These are phyloP conservation scores for Avicennia marina DNA, from an alignment of 257 asterid genomes.

Conservation along the genomic window DNA sequence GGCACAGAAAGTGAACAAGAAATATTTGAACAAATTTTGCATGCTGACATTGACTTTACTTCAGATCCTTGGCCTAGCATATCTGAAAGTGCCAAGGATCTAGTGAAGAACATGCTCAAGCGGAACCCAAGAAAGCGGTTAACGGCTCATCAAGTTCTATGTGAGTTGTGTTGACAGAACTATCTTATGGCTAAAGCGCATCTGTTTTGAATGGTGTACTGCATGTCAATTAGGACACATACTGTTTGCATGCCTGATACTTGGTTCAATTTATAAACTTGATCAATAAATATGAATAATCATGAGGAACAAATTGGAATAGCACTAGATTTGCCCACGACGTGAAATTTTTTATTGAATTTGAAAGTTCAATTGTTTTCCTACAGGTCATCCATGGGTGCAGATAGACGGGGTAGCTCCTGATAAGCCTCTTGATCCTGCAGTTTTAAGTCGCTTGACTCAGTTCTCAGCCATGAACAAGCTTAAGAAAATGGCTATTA, in stretches of 20 bases:
- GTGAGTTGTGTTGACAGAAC: conserved; percentile 45
- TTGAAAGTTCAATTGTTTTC: neutral
- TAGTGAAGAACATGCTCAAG: conserved; percentile 52
- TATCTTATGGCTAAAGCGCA: neutral
- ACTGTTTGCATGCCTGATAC: too few species aligned
- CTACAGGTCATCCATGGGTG: conserved; percentile 83
- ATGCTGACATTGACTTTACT: conserved; percentile 50
- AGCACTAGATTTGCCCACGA: too few species aligned
- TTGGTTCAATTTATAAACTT: too few species aligned
- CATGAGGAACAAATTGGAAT: too few species aligned
- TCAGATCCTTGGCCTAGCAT: conserved; percentile 77
- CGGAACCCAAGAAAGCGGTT: conserved; percentile 48
- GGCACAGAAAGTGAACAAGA: conserved; percentile 62
- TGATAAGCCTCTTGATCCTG: conserved; percentile 78
- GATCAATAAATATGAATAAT: too few species aligned
- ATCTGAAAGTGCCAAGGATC: conserved; percentile 63
- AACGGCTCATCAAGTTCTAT: conserved; percentile 67
- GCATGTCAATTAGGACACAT: too few species aligned
- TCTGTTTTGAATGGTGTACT: too few species aligned
- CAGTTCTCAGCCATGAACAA: conserved; percentile 57
- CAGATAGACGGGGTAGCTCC: conserved; percentile 72
- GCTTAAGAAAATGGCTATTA: conserved; percentile 55
- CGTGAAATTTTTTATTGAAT: neutral
- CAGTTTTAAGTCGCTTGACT: conserved; percentile 57
- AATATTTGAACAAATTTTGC: conserved; percentile 58